phyloP scores from a whole-genome alignment of 495 filamentous ascomycete genomes.

The Podospora anserina region DNA sequence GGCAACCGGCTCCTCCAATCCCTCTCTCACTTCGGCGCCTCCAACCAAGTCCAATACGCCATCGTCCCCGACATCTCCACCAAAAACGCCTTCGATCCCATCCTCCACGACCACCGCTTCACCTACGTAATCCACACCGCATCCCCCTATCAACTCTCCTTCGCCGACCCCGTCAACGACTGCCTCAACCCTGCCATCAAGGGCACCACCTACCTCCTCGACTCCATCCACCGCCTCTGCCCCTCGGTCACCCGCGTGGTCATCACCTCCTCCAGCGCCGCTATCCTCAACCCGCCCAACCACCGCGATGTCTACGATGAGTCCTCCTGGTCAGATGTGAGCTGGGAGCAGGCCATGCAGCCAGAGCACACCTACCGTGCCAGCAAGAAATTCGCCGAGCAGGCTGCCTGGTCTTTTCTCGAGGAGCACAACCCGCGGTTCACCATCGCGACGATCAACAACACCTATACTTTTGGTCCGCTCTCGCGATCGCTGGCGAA shows the following conservation, averaged over 20 bases:
- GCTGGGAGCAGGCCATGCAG: conserved; percentile 34
- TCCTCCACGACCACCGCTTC: conserved; percentile 33
- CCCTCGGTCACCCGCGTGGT: conserved; percentile 41
- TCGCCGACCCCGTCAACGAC: conserved; percentile 37
- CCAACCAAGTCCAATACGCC: conserved; percentile 28
- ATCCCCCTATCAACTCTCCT: conserved; percentile 40
- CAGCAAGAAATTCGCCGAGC: conserved; percentile 47
- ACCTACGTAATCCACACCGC: conserved; percentile 46
- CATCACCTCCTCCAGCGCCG: conserved; percentile 46
- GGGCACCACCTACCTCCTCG: conserved; percentile 42
- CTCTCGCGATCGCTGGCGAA: conserved; percentile 34
- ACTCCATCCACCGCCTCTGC: conserved; percentile 33
- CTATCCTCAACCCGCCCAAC: conserved; percentile 36
- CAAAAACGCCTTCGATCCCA: conserved; percentile 36
- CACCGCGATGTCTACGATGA: conserved; percentile 42
- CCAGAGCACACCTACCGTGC: conserved; percentile 36
- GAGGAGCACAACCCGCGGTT: conserved; percentile 33
- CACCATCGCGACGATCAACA: conserved; percentile 44
- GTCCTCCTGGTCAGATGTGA: conserved; percentile 39
- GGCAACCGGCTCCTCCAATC: conserved; percentile 37
- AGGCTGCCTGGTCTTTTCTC: conserved; percentile 45
- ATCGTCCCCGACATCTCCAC: conserved; percentile 38
- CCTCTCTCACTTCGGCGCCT: conserved; percentile 10
- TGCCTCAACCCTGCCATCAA: conserved; percentile 45
- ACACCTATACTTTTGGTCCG: conserved; percentile 46